Base-by-base conservation (phyloP, 305 asterid genomes). In the Salvia sclarea region DNA sequence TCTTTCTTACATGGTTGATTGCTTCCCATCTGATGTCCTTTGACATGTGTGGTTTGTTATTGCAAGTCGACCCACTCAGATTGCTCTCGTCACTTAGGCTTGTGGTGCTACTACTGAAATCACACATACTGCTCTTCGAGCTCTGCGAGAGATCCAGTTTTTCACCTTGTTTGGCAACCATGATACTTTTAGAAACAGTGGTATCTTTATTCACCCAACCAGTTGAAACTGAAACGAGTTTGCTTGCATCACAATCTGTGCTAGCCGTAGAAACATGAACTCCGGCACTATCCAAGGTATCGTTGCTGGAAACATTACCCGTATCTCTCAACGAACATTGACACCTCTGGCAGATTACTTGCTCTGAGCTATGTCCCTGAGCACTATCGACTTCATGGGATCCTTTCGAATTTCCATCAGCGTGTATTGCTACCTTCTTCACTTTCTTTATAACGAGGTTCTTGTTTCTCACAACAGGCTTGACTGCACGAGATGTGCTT, bases 101-200 rank as follows among this genome's bases (percentile, higher is more conserved):
- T 31, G 93, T 86, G 5, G 90, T 88, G 83, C 94, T 90, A 69
- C 93, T 86, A 40, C 95, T 88, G 69, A 86, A 84, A 49, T 81
- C 97, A 68, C 97, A 88, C 43, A 81, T 79, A 70, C 97, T 90
- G 79, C 94, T 88, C 75, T 90, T 83, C 60, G 97, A 88, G 80
- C 97, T 91, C 41, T 83, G 97, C 6, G 87, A 84, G 47, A 90
- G 73, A 58, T 84, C 88, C 68, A 80, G 88, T 81, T 88, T 86
- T 73, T 80, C 91, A n/a, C 69, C 64, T 33, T 75, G 28, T 56
- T 81, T 84, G 49, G 76, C 50, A 13, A 55, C 50, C 66, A 31
- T 69, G 49, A 41, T 83, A 16, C 71, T 70, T 76, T 85, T 81
- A 33, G 60, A 71, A 48, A 64, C 64, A 8, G 83, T 47, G 16